Evolutionary conservation across 139 green algal genomes (phyloP).

Genomic region (Diplosphaera chodatii): DNA sequence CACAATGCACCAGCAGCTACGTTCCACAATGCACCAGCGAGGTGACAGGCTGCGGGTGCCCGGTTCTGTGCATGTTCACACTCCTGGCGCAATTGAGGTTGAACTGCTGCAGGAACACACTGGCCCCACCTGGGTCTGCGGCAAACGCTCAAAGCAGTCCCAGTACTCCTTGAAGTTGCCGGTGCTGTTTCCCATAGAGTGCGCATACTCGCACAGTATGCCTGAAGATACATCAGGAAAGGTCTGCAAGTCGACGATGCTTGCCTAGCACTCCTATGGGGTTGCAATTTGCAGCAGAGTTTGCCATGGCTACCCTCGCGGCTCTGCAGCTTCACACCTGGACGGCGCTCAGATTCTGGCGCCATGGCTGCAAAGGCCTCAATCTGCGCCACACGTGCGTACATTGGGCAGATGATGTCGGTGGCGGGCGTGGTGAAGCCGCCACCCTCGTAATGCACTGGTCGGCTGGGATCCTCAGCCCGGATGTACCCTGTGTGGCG

Average conservation of each 20-base stretch:
- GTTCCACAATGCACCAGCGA: too few species aligned
- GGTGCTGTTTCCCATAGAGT: conserved; percentile 96
- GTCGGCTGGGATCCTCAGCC: conserved; percentile 43
- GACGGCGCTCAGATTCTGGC: not conserved
- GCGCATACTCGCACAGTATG: conserved; percentile 94
- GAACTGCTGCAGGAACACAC: not conserved
- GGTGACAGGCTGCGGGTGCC: not conserved
- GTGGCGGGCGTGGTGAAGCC: conserved; percentile 77
- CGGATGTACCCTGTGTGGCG: conserved; percentile 30
- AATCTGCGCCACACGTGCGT: conserved; percentile 61
- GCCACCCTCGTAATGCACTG: conserved; percentile 77
- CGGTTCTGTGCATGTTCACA: not conserved
- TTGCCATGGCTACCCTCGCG: not conserved
- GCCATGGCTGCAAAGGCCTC: conserved; percentile 19
- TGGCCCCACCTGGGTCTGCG: conserved; percentile 22
- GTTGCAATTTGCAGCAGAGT: not conserved
- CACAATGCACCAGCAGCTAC: not conserved
- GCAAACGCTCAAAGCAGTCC: conserved; percentile 60
- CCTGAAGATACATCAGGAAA: too few species aligned
- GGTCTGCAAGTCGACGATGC: not conserved
- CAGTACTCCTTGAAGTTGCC: conserved; percentile 93
- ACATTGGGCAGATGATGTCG: conserved; percentile 97
- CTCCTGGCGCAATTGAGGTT: too few species aligned
- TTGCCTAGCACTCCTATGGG: not conserved
- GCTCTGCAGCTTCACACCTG: not conserved